Evolutionary conservation across 2,329 filamentous ascomycete genomes (phyloP).

Genomic region (Dactylellina cionopaga): DNA sequence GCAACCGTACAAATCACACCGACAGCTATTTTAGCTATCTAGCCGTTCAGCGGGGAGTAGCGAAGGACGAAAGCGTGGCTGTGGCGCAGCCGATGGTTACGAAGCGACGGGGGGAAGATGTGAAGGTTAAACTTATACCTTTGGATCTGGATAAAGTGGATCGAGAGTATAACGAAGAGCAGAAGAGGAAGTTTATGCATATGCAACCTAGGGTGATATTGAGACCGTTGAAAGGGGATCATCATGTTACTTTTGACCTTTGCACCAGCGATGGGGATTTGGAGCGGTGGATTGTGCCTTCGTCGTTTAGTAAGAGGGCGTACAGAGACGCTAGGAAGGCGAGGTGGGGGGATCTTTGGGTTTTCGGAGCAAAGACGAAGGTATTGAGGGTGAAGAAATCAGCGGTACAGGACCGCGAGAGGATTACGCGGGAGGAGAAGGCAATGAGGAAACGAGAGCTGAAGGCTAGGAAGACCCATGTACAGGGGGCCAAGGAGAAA

Average conservation of each 20-base stretch:
- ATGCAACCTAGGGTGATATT: conserved; percentile 81
- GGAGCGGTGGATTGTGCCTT: conserved; percentile 92
- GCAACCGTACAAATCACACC: conserved; percentile 63
- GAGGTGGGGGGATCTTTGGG: conserved; percentile 93
- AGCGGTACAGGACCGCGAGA: neutral
- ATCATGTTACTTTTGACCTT: conserved; percentile 88
- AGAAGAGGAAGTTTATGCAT: conserved; percentile 67
- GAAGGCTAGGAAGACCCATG: conserved; percentile 28
- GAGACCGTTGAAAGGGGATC: conserved; percentile 83
- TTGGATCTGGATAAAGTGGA: conserved; percentile 22
- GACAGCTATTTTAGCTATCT: conserved; percentile 83
- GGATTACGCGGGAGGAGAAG: neutral
- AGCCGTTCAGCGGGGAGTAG: conserved; percentile 79
- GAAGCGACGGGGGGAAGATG: conserved; percentile 58
- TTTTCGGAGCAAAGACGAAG: conserved; percentile 88
- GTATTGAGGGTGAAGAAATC: conserved; percentile 70
- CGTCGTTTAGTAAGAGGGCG: conserved; percentile 79
- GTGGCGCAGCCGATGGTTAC: conserved; percentile 56
- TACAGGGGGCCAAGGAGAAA: conserved; percentile 13
- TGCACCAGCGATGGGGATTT: conserved; percentile 87
- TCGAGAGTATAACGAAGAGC: conserved; percentile 52
- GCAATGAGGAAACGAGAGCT: conserved; percentile 7
- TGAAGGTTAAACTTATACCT: conserved; percentile 25
- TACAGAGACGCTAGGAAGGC: conserved; percentile 94
- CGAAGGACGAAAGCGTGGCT: conserved; percentile 58